Conservation (phyloP, 805 yeast species). For the Naumovozyma castellii region DNA sequence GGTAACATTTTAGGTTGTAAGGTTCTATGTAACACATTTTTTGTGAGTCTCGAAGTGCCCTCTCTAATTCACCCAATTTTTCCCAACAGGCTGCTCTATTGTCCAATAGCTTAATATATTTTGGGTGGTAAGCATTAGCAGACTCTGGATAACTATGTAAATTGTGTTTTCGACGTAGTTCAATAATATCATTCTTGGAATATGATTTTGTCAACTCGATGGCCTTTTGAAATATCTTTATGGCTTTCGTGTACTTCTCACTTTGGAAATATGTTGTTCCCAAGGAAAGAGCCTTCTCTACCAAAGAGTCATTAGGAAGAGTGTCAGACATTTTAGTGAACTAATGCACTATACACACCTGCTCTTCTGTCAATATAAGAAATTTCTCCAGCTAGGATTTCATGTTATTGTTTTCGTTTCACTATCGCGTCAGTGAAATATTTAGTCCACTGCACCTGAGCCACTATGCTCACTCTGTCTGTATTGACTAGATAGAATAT, state of each 20-base stretch:
- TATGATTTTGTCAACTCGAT: slow-evolving; percentile 19
- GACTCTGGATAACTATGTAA: neutral
- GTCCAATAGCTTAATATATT: slow-evolving; percentile 19
- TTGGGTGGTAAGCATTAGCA: slow-evolving; percentile 18
- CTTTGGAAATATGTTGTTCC: slow-evolving; percentile 21
- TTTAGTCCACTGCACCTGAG: neutral
- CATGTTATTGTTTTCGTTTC: too few species aligned
- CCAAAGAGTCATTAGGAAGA: slow-evolving; percentile 10
- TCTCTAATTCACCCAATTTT: slow-evolving; percentile 17
- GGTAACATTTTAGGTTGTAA: slow-evolving; percentile 20
- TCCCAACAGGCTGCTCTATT: slow-evolving; percentile 24
- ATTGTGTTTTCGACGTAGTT: slow-evolving; percentile 6
- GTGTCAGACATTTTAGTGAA: neutral
- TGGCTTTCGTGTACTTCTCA: slow-evolving; percentile 20
- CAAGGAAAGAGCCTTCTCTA: slow-evolving; percentile 22
- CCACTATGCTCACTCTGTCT: too few species aligned
- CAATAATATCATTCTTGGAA: slow-evolving; percentile 11
- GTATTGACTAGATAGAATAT: too few species aligned
- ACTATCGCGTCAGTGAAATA: neutral
- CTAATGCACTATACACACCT: neutral
- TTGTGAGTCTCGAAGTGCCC: slow-evolving; percentile 16
- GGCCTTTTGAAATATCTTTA: slow-evolving; percentile 22
- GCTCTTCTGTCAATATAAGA: neutral
- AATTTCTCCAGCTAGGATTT: too few species aligned
- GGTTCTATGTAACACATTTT: slow-evolving; percentile 20